Percentiles rank a stretch among this genome's conserved stretches.
Conservation (phyloP, 768 basidiomycete genomes). For the Boletellus ananas region DNA sequence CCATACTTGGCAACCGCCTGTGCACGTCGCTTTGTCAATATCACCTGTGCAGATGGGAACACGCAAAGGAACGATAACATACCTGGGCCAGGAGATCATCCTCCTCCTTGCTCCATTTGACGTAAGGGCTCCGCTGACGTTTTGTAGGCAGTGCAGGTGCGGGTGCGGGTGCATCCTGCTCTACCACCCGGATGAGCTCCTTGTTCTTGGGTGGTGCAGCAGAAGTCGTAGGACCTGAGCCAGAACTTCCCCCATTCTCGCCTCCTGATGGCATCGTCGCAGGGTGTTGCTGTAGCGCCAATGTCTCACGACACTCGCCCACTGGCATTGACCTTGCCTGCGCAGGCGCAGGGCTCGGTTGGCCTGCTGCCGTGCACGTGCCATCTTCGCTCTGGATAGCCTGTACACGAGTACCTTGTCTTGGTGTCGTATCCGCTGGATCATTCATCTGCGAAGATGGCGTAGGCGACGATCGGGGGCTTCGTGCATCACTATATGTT, state of each 20-base stretch:
- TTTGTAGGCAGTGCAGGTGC: constrained; percentile 27
- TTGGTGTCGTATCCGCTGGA: constrained; percentile 15
- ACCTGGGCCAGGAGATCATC: constrained; percentile 40
- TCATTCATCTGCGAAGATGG: constrained; percentile 4
- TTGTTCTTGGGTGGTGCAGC: constrained; percentile 14
- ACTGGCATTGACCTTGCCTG: background rate
- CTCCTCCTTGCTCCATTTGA: constrained; percentile 43
- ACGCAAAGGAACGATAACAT: background rate
- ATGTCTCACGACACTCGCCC: constrained; percentile 8
- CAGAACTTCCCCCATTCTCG: constrained; percentile 1
- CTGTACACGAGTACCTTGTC: constrained; percentile 9
- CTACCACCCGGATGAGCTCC: constrained; percentile 24
- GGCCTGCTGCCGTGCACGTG: background rate
- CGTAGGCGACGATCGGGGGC: background rate
- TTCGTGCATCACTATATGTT: background rate
- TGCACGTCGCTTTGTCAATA: background rate
- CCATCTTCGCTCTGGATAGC: background rate
- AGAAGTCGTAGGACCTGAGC: background rate
- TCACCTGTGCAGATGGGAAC: background rate
- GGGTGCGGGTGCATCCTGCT: constrained; percentile 20
- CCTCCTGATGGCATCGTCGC: constrained; percentile 7
- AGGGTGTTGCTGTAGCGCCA: background rate
- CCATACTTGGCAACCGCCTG: constrained; percentile 40
- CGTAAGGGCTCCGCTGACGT: constrained; percentile 38
- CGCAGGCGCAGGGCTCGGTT: background rate